Conservation (phyloP, 306 rosid genomes). For the Delonix regia region DNA sequence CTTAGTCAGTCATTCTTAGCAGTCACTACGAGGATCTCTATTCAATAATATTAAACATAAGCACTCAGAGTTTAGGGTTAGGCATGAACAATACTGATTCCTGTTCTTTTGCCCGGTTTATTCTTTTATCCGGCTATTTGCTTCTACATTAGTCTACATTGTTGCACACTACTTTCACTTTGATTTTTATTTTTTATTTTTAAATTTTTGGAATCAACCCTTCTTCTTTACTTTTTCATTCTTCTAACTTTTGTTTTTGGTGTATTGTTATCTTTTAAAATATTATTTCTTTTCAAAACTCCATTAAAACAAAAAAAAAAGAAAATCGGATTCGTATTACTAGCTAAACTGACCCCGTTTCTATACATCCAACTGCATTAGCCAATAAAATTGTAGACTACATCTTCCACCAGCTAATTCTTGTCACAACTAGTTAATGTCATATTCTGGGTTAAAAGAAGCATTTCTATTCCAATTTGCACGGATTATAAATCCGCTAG, state of each 20-base stretch:
- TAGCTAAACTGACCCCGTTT: background rate
- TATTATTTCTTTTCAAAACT: background rate
- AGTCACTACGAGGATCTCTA: constrained; percentile 30
- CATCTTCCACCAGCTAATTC: background rate
- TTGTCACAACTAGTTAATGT: background rate
- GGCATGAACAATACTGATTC: background rate
- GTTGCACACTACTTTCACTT: background rate
- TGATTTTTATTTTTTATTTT: no score
- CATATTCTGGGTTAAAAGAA: background rate
- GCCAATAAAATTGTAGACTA: no score
- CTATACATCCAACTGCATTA: background rate
- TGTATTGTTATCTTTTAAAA: background rate
- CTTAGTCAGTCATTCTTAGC: constrained; percentile 26
- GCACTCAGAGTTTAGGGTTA: constrained; percentile 23
- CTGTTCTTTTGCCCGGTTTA: constrained; percentile 33
- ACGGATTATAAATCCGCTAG: background rate
- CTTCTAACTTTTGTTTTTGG: background rate
- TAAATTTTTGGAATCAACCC: background rate
- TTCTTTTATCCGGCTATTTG: constrained; percentile 30
- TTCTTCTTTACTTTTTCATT: background rate
- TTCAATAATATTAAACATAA: background rate
- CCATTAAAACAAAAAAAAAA: background rate
- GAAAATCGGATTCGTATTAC: background rate
- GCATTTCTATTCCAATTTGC: background rate
- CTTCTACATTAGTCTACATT: constrained; percentile 1